Evolutionary conservation across 306 rosid genomes (phyloP).

Genomic region (Vigna trinervia): DNA sequence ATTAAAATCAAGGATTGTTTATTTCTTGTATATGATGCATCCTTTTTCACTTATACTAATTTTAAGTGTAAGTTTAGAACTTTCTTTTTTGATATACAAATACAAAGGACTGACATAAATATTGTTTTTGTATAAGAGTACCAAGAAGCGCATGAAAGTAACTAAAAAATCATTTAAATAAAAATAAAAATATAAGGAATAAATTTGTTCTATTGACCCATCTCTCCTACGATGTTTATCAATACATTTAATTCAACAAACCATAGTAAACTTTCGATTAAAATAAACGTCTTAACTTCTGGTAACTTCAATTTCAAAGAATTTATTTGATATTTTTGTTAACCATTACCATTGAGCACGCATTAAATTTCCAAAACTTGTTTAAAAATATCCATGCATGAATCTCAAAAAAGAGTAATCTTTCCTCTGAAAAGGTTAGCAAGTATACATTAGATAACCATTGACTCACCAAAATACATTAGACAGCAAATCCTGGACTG

Average conservation of each 20-base stretch:
- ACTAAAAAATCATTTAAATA: neutral
- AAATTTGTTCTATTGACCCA: neutral
- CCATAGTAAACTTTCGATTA: neutral
- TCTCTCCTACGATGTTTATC: neutral
- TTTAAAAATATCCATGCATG: neutral
- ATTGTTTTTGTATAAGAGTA: neutral
- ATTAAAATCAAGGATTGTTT: no score
- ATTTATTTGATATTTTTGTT: neutral
- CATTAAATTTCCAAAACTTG: slow-evolving; percentile 23
- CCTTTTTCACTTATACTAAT: neutral
- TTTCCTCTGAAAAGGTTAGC: neutral
- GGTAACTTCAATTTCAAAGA: neutral
- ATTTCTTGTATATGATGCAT: no score
- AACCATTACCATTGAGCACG: neutral
- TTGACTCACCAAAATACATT: no score
- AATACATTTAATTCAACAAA: neutral
- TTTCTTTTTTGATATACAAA: neutral
- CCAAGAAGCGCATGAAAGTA: neutral
- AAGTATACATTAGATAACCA: neutral
- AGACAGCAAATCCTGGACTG: slow-evolving; percentile 21
- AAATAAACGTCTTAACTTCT: neutral
- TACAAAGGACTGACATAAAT: neutral
- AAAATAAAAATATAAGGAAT: neutral
- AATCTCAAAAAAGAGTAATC: slow-evolving; percentile 3
- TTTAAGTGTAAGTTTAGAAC: neutral